phyloP scores from a whole-genome alignment of 192 early-diverging fungal genomes.

The Coemansia sp. region DNA sequence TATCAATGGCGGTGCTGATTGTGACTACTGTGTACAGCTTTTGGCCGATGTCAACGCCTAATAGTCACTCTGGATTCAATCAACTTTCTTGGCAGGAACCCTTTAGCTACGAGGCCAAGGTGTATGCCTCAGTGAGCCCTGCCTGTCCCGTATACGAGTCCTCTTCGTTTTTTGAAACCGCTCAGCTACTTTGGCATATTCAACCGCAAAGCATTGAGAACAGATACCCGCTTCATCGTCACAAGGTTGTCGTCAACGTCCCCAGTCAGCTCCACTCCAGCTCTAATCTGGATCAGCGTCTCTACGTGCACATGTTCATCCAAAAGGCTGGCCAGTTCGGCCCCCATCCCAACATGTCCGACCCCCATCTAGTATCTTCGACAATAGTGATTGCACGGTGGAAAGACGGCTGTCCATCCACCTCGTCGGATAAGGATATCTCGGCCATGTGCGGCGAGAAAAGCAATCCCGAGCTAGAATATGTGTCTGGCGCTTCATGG shows the following conservation, averaged over 20 bases:
- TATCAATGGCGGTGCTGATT: neutral
- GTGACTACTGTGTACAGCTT: neutral
- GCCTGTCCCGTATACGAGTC: neutral
- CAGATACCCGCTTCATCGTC: slow-evolving; percentile 11
- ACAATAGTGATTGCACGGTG: neutral
- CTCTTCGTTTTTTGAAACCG: slow-evolving; percentile 8
- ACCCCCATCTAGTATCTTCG: slow-evolving; percentile 7
- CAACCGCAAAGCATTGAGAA: slow-evolving; percentile 5
- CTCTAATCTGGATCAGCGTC: neutral
- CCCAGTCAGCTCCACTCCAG: neutral
- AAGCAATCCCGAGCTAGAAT: neutral
- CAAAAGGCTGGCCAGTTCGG: slow-evolving; percentile 7
- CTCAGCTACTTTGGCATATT: slow-evolving; percentile 24
- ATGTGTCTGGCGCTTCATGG: slow-evolving; percentile 3
- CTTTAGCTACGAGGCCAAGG: slow-evolving; percentile 17
- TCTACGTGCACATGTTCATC: slow-evolving; percentile 16
- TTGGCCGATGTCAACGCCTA: neutral
- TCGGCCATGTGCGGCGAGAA: neutral
- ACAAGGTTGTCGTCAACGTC: neutral
- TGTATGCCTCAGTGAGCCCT: slow-evolving; percentile 9
- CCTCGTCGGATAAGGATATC: neutral
- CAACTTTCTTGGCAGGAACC: slow-evolving; percentile 13
- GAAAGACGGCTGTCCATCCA: neutral
- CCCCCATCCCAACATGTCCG: slow-evolving; percentile 9
- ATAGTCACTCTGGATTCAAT: neutral